Percentiles rank a stretch among this genome's conserved stretches.
Evolutionary conservation across 2,329 filamentous ascomycete genomes (phyloP).

Genomic region (Alternaria alternata): DNA sequence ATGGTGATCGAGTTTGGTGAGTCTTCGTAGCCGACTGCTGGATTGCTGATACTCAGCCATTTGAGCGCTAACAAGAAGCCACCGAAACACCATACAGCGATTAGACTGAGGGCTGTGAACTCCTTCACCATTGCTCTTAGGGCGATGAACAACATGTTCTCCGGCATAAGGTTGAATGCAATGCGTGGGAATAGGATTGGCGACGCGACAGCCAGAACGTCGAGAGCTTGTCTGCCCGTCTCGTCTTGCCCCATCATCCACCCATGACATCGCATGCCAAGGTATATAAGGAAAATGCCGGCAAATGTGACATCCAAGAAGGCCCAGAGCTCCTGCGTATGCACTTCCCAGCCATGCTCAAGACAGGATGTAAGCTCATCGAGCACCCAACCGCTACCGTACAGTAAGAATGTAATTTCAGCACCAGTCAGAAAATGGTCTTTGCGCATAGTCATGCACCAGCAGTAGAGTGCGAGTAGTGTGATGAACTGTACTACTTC

Average conservation of each 20-base stretch:
- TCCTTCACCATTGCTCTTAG: conserved; percentile 86
- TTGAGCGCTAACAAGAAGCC: conserved; percentile 81
- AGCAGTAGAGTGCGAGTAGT: conserved; percentile 72
- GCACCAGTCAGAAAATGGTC: conserved; percentile 63
- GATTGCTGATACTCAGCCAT: conserved; percentile 69
- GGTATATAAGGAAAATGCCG: conserved; percentile 73
- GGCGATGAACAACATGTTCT: conserved; percentile 84
- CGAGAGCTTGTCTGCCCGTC: conserved; percentile 72
- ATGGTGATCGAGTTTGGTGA: conserved; percentile 71
- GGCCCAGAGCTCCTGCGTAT: conserved; percentile 88
- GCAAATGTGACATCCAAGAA: conserved; percentile 84
- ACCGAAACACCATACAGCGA: conserved; percentile 83
- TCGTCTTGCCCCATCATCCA: conserved; percentile 60
- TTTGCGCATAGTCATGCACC: conserved; percentile 74
- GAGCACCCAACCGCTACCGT: conserved; percentile 79
- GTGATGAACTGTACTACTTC: conserved; percentile 78
- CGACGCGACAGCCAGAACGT: conserved; percentile 80
- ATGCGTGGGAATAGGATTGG: conserved; percentile 80
- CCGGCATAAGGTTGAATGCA: conserved; percentile 82
- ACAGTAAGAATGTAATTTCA: conserved; percentile 75
- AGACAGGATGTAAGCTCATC: conserved; percentile 80
- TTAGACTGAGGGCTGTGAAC: conserved; percentile 77
- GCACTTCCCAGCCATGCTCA: conserved; percentile 80
- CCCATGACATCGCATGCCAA: conserved; percentile 72
- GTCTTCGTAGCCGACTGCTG: conserved; percentile 39